phyloP scores from a whole-genome alignment of 208 protist genomes.

The Eutreptiella sp. region DNA sequence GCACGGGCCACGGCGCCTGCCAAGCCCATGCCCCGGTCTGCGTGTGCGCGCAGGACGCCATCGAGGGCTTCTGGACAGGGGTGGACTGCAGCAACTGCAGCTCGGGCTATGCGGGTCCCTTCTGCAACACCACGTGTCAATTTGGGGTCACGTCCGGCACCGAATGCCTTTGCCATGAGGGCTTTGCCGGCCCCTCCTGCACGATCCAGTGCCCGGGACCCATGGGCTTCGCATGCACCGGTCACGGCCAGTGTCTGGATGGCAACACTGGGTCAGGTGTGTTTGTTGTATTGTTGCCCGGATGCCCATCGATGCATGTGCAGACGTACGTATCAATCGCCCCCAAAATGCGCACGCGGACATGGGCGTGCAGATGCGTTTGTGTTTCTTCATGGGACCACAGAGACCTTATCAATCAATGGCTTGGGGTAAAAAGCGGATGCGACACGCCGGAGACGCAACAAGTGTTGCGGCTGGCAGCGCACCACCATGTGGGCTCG shows the following conservation, averaged over 20 bases:
- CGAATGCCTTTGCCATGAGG: neutral
- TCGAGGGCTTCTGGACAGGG: conserved; percentile 30
- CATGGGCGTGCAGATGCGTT: too few relatives aligned
- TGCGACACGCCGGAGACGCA: too few relatives aligned
- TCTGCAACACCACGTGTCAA: conserved; percentile 37
- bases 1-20: conserved; percentile 26
- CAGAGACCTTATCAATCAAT: too few relatives aligned
- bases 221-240: neutral
- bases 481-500: too few relatives aligned
- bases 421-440: too few relatives aligned
- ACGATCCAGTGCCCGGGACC: neutral
- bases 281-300: too few relatives aligned
- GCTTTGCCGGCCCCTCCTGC: neutral
- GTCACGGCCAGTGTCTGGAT: neutral
- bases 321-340: too few relatives aligned
- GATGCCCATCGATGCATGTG: too few relatives aligned
- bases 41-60: conserved; percentile 19
- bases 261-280: neutral
- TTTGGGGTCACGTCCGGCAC: too few relatives aligned
- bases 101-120: conserved; percentile 43
- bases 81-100: conserved; percentile 37
- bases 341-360: too few relatives aligned
- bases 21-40: conserved; percentile 10
- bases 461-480: too few relatives aligned
- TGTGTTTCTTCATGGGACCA: too few relatives aligned